Conservation (phyloP, 192 early-diverging fungal genomes). For the Coemansia sp. region DNA sequence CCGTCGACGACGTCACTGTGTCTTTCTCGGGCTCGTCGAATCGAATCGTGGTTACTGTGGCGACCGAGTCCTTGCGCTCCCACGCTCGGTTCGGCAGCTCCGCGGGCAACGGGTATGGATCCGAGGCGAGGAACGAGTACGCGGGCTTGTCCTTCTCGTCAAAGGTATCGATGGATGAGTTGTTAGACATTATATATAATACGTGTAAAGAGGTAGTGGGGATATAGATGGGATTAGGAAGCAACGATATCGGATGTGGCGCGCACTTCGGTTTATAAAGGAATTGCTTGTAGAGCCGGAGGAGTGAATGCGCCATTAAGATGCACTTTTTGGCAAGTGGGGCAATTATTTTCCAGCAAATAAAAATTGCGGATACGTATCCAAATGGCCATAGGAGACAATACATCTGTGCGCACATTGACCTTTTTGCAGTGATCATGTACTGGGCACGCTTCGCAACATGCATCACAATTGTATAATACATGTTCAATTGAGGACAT, state of each 20-base stretch:
- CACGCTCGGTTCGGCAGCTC: conserved; percentile 1
- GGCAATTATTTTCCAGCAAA: not conserved
- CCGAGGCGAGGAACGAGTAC: conserved; percentile 15
- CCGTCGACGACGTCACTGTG: not conserved
- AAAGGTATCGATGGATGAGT: not conserved
- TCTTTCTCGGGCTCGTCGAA: conserved; percentile 2
- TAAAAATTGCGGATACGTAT: not conserved
- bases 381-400: not conserved
- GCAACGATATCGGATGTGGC: not conserved
- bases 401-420: conserved; percentile 6
- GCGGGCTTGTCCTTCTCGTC: not conserved
- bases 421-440: conserved; percentile 3
- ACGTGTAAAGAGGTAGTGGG: not conserved
- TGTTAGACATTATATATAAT: not conserved
- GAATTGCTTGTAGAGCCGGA: not conserved
- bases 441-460: not conserved
- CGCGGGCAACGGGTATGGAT: conserved; percentile 10
- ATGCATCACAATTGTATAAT: conserved; percentile 5
- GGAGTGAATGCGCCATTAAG: not conserved
- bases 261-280: not conserved
- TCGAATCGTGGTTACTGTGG: conserved; percentile 3
- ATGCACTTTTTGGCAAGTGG: not conserved
- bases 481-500: not conserved
- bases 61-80: conserved; percentile 11
- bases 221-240: not conserved